A percentile compares a stretch with the other conserved stretches of the same genome.
Conservation (phyloP, 2,329 filamentous ascomycete genomes). For the Fusarium veterinarium region DNA sequence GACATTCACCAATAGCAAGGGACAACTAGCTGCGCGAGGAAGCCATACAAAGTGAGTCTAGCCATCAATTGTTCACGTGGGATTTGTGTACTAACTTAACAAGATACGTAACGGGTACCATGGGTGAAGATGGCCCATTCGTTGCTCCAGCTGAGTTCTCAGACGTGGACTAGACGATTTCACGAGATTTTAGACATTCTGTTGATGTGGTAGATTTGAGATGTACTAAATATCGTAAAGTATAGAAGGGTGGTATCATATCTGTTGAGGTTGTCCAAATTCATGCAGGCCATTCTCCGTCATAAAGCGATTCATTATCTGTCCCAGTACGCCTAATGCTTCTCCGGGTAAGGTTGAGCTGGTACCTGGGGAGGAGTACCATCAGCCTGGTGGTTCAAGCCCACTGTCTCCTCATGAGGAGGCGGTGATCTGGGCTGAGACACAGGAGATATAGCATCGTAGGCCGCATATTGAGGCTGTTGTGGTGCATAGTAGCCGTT, state of each 20-base stretch:
- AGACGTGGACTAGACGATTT: conserved; percentile 48
- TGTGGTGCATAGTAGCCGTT: neutral
- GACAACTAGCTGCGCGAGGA: conserved; percentile 69
- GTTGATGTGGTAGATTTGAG: neutral
- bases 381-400: conserved; percentile 49
- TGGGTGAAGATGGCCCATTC: conserved; percentile 51
- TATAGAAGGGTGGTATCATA: conserved; percentile 39
- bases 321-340: conserved; percentile 12
- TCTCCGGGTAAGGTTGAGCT: conserved; percentile 40
- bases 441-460: neutral
- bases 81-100: neutral
- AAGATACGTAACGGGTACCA: conserved; percentile 58
- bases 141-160: conserved; percentile 51
- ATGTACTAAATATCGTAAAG: neutral
- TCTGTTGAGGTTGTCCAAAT: conserved; percentile 3
- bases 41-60: conserved; percentile 72
- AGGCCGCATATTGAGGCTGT: neutral
- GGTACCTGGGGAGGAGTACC: conserved; percentile 37
- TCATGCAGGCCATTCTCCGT: neutral
- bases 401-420: conserved; percentile 46
- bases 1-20: conserved; percentile 68
- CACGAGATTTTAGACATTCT: neutral
- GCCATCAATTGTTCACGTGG: accelerated
- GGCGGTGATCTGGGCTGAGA: conserved; percentile 33
- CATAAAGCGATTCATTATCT: neutral